Evolutionary conservation across 2,329 filamentous ascomycete genomes (phyloP), one percentile per base, ranked within the genome.

Genomic region (Aspergillus transmontanensis): DNA sequence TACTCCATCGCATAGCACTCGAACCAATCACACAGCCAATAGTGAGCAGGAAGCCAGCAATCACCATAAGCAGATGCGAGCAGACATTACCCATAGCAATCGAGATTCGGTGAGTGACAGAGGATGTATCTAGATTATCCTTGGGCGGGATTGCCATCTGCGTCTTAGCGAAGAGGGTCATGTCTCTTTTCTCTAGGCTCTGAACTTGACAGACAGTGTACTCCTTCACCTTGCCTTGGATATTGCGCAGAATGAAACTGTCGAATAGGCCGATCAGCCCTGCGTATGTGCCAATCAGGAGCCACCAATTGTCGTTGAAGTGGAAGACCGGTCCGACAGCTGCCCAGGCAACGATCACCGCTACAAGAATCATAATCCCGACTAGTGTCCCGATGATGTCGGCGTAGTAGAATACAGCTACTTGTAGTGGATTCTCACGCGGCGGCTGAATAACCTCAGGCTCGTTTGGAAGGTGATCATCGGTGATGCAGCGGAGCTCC

Each of bases 251-350:
- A 16, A 83, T 75, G 62, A 83, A 83, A 30, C 79, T 78, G 64
- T 83, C 80, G 36, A 79, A 73, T 57, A 82, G 74, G 2, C 81
- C 81, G 53, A 83, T 73, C 6, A 83, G 73, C 2, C 81, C 81
- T 0, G 81, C 80, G 64, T 82, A 83, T 0, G 81, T 83, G 14
- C 81, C 81, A 55, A 83, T 82, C 19, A 83, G 74, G 0, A 83
- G 75, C 77, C 79, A 82, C 81, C 81, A 83, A 69, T 80, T 82
- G 61, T 73, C 69, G 61, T 77, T 74, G 66, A 80, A 83, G 3
- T 73, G 51, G 61, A 83, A 74, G 4, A 73, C 51, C 4, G 76
- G 76, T 1, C 81, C 81, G 10, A 81, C 71, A 6, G 73, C 68
- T 11, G 79, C 57, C 81, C 81, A 83, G 3, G 71, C 70, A 16